phyloP scores from a whole-genome alignment of 371 early-diverging fungal species.

The Lichtheimia hyalospora region DNA sequence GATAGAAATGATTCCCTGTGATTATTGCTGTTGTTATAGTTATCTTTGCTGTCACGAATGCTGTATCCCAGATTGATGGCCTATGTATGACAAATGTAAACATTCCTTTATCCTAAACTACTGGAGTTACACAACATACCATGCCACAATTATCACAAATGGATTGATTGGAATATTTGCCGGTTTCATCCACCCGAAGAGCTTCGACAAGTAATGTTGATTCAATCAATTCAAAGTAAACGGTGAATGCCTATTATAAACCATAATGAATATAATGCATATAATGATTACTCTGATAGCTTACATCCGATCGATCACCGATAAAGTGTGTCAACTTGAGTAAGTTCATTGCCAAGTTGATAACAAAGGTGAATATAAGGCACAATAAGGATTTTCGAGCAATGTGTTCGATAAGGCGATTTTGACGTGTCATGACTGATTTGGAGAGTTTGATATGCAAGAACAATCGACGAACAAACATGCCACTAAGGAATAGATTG shows the following conservation, averaged over 20 bases:
- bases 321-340: constrained; percentile 41
- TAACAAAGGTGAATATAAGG: constrained; percentile 41
- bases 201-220: constrained; percentile 50
- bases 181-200: constrained; percentile 35
- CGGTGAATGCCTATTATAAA: constrained; percentile 37
- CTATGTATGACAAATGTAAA: not conserved
- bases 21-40: not conserved
- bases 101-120: not conserved
- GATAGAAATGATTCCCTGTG: not conserved
- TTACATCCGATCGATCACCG: constrained; percentile 41
- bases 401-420: constrained; percentile 32
- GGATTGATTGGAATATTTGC: constrained; percentile 6
- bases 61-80: not conserved
- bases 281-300: not conserved
- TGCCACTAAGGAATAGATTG: constrained; percentile 48
- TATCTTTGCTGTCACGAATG: not conserved
- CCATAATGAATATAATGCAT: not conserved
- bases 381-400: constrained; percentile 43
- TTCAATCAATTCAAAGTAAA: constrained; percentile 44
- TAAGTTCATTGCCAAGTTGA: constrained; percentile 49
- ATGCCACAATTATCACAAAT: constrained; percentile 38
- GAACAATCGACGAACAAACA: constrained; percentile 46
- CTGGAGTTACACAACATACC: constrained; percentile 14
- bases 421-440: constrained; percentile 29
- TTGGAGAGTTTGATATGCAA: constrained; percentile 32